Conservation (phyloP, 1,284 basidiomycete species). For the Tylopilus sp. region DNA sequence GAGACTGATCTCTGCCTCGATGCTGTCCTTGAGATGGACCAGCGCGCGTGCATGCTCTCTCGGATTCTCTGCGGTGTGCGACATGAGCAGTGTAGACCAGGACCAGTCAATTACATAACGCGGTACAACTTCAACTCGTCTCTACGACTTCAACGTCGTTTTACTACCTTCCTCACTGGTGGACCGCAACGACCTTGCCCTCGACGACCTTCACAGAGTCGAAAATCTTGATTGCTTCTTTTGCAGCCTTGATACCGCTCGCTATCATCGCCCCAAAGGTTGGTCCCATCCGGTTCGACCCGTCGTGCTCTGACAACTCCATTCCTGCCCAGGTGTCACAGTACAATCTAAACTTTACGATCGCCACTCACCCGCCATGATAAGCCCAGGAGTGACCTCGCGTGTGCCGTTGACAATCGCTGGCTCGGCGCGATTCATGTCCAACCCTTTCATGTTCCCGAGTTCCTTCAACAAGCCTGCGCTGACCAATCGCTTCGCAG, state of each 20-base stretch:
- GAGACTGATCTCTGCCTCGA: slow-evolving; percentile 60
- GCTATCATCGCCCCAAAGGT: slow-evolving; percentile 83
- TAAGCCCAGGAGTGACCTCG: slow-evolving; percentile 76
- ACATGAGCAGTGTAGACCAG: slow-evolving; percentile 13
- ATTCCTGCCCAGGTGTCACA: slow-evolving; percentile 49
- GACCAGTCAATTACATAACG: slow-evolving; percentile 17
- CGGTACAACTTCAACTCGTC: too few relatives aligned
- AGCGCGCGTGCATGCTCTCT: slow-evolving; percentile 54
- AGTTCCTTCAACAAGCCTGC: slow-evolving; percentile 73
- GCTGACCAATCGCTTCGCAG: slow-evolving; percentile 77
- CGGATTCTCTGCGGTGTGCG: slow-evolving; percentile 44
- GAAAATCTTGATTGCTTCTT: slow-evolving; percentile 65
- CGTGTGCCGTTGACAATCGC: slow-evolving; percentile 75
- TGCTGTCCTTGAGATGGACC: slow-evolving; percentile 57
- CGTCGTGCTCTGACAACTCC: slow-evolving; percentile 83
- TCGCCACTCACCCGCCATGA: slow-evolving; percentile 59
- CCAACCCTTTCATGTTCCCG: slow-evolving; percentile 77
- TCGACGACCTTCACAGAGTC: slow-evolving; percentile 58
- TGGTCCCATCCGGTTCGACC: slow-evolving; percentile 77
- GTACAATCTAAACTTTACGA: slow-evolving; percentile 1
- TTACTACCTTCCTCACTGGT: slow-evolving; percentile 6
- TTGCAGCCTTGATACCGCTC: slow-evolving; percentile 74
- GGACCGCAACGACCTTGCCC: slow-evolving; percentile 59
- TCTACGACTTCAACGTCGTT: too few relatives aligned
- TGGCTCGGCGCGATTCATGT: slow-evolving; percentile 78